Evolutionary conservation across 768 basidiomycete genomes (phyloP), one percentile per base, ranked within the genome.

Genomic region (Lanmaoa pseudosensibilis): DNA sequence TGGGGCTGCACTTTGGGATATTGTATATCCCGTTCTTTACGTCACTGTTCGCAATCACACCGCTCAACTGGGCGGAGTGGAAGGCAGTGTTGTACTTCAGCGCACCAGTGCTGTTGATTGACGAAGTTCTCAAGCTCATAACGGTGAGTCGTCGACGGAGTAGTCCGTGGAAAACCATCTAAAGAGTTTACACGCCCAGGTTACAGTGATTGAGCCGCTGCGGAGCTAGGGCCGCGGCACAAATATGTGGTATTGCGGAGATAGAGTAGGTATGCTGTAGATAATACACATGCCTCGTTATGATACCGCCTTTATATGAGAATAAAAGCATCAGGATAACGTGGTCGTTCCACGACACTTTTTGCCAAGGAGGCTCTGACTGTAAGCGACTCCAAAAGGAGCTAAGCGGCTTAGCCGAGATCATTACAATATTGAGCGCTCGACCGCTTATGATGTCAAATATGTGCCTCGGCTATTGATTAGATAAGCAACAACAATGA

Each of bases 21-120:
- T 80, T 99, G 59, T 99, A 99, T 71, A 91, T 97, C 36, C 95
- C 96, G 4, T 92, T 97, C 86, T 94, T 99, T 74, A 89, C 92
- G 25, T 78, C 85, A 8, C 68, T 97, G 55, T 98, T 98, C 69
- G 91, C 89, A 41, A 97, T 98, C 70, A 87, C 89, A 1, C 94
- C 95, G 4, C 81, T 99, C 57, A 96, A 98, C 79, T 93, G 88
- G 90, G 73, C 72, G 21, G 96, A 99, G 74, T 99, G 96, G 96
- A 85, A 88, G 72, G 94, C 94, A 18, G 95, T 99, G 10, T 72
- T 99, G 58, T 83, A 79, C 62, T 80, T 98, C 59, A 94, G 91
- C 61, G 86, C 85, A 7, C 96, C 96, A 19, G 94, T 99, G 34
- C 68, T 99, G 38, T 50, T 90, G 46, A 86, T 98, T 46, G 96